phyloP scores from a whole-genome alignment of 2,329 filamentous ascomycete genomes.

The Leptographium wingfieldii region DNA sequence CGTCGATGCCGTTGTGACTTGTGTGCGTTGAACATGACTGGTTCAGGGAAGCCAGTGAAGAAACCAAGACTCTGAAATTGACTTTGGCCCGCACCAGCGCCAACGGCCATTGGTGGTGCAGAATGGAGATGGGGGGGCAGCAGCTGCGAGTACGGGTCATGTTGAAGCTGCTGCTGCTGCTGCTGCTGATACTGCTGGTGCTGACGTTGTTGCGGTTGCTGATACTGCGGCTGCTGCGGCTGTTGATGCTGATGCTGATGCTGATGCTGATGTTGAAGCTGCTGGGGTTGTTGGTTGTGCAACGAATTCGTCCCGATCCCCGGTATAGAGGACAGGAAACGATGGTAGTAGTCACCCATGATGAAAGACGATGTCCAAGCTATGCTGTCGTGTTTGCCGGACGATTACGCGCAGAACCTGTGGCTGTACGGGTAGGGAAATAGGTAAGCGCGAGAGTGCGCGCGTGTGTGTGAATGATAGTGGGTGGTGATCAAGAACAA shows the following conservation, averaged over 20 bases:
- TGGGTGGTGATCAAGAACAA: not conserved
- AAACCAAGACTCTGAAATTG: conserved; percentile 36
- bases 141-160: not conserved
- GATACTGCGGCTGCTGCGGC: not conserved
- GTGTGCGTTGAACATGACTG: conserved; percentile 31
- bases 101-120: conserved; percentile 18
- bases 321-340: conserved; percentile 40
- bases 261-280: not conserved
- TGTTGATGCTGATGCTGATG: not conserved
- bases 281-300: not conserved
- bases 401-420: not conserved
- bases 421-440: not conserved
- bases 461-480: not conserved
- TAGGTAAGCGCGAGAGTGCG: not conserved
- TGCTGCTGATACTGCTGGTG: conserved; percentile 1
- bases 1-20: conserved; percentile 37
- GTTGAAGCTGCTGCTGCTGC: conserved; percentile 5
- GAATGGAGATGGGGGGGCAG: conserved; percentile 19
- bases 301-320: conserved; percentile 21
- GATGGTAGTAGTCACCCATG: conserved; percentile 46
- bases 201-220: not conserved
- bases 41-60: conserved; percentile 37
- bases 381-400: not conserved
- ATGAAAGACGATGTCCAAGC: not conserved
- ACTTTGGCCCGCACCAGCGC: conserved; percentile 23